phyloP scores from a whole-genome alignment of 805 yeast genomes.

The Schizosaccharomyces cryophilus region DNA sequence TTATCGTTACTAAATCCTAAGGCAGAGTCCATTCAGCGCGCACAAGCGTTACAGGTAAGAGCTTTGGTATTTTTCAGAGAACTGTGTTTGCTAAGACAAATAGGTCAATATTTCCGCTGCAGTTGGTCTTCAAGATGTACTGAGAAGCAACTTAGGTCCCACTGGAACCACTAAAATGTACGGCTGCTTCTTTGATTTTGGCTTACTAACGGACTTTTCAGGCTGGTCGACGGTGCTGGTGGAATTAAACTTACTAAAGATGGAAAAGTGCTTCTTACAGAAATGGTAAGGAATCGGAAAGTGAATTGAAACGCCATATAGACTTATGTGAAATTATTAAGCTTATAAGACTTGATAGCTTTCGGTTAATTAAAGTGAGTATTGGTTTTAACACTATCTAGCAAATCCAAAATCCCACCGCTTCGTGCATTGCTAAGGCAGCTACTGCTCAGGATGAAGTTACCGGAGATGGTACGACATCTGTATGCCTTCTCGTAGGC shows the following conservation, averaged over 20 bases:
- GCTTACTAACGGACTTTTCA: background rate
- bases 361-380: background rate
- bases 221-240: slow-evolving; percentile 84
- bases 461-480: slow-evolving; percentile 97
- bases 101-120: slow-evolving; percentile 81
- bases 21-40: slow-evolving; percentile 88
- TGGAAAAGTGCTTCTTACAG: slow-evolving; percentile 77
- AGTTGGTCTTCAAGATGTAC: slow-evolving; percentile 80
- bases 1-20: slow-evolving; percentile 58
- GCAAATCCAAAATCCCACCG: slow-evolving; percentile 21
- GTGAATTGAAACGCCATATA: slow-evolving; percentile 3
- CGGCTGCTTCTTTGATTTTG: background rate
- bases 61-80: background rate
- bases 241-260: slow-evolving; percentile 87
- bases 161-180: slow-evolving; percentile 84
- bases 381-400: background rate
- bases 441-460: slow-evolving; percentile 97
- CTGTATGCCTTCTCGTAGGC: slow-evolving; percentile 83
- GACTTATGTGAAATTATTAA: background rate
- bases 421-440: slow-evolving; percentile 48
- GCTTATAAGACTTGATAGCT: background rate
- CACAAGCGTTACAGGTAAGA: slow-evolving; percentile 58
- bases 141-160: slow-evolving; percentile 83
- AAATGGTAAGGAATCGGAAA: slow-evolving; percentile 26
- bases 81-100: background rate